These are phyloP conservation scores for Hyaloscypha hepaticicola DNA, from an alignment of 495 filamentous ascomycete genomes.

Conservation along the genomic window DNA sequence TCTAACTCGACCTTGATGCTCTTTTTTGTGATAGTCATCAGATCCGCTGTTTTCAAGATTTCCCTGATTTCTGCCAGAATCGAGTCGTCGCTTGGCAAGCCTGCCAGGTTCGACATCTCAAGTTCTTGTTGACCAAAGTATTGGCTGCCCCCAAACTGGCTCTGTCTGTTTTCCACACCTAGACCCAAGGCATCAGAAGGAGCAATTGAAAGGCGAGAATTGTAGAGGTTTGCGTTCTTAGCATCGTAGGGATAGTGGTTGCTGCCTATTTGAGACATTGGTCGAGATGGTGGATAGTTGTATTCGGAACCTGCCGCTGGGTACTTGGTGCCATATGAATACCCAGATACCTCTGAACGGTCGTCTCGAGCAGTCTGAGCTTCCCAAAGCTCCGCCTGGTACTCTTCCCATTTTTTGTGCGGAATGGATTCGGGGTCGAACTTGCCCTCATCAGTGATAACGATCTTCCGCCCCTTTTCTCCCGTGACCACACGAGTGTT, in stretches of 20 bases:
- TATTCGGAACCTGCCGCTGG: slow-evolving; percentile 63
- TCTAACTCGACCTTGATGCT: slow-evolving; percentile 93
- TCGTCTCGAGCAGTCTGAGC: slow-evolving; percentile 85
- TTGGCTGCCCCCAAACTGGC: slow-evolving; percentile 45
- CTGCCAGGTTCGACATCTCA: slow-evolving; percentile 64
- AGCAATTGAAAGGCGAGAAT: slow-evolving; percentile 77
- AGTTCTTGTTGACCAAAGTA: slow-evolving; percentile 55
- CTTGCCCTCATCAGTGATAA: slow-evolving; percentile 97
- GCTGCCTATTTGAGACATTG: slow-evolving; percentile 71
- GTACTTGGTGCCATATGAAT: slow-evolving; percentile 85
- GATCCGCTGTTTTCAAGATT: slow-evolving; percentile 83
- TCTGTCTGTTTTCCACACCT: slow-evolving; percentile 35
- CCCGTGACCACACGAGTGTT: slow-evolving; percentile 97
- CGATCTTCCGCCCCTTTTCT: slow-evolving; percentile 86
- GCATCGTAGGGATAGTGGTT: slow-evolving; percentile 34
- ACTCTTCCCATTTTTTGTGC: slow-evolving; percentile 98
- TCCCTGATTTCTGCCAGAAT: slow-evolving; percentile 92
- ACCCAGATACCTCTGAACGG: slow-evolving; percentile 83
- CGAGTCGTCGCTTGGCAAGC: slow-evolving; percentile 82
- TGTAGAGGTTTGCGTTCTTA: slow-evolving; percentile 30
- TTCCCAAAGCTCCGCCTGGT: slow-evolving; percentile 96
- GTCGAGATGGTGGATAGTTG: slow-evolving; percentile 59
- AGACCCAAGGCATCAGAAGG: slow-evolving; percentile 64
- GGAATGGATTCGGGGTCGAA: slow-evolving; percentile 93
- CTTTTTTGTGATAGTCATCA: slow-evolving; percentile 99